Evolutionary conservation across 352 stramenopile genomes (phyloP).

Genomic region (Albugo laibachii): DNA sequence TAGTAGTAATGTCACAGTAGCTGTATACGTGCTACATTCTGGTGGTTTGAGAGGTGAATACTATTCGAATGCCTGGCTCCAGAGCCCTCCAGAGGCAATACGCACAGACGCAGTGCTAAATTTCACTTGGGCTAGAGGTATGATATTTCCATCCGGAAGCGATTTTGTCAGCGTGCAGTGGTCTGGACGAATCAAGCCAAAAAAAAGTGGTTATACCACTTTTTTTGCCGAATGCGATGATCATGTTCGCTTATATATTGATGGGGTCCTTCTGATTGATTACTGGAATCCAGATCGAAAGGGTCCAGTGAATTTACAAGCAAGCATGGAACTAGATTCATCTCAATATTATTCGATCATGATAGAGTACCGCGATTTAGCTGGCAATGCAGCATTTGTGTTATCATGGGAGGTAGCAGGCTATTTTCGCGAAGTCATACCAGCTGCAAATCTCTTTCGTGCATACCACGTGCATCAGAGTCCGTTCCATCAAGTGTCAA

Average conservation of each 20-base stretch:
- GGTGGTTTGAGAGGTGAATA: conserved; percentile 45
- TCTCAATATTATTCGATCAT: conserved; percentile 24
- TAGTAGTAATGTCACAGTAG: conserved; percentile 21
- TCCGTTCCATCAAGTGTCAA: conserved; percentile 22
- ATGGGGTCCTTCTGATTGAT: conserved; percentile 39
- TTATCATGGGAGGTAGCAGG: conserved; percentile 22
- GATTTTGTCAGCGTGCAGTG: conserved; percentile 45
- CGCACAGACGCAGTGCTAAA: conserved; percentile 13
- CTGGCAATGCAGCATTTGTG: conserved; percentile 16
- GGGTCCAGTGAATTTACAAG: conserved; percentile 9
- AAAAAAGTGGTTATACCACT: conserved; percentile 15
- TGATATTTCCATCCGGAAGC: conserved; percentile 21
- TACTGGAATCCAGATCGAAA: conserved; percentile 20
- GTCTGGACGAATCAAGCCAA: conserved; percentile 42
- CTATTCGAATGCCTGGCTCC: conserved; percentile 28
- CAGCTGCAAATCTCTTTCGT: conserved; percentile 19
- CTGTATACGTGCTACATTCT: conserved; percentile 31
- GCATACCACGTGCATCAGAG: conserved; percentile 25
- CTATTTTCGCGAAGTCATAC: conserved; percentile 22
- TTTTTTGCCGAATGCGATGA: conserved; percentile 28
- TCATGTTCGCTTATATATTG: conserved; percentile 38
- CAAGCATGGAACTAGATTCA: conserved; percentile 14
- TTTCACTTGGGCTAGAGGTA: conserved; percentile 39
- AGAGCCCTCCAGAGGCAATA: too few species aligned
- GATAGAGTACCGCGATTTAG: conserved; percentile 37